Evolutionary conservation across 139 green algal species (phyloP).

Genomic region (Tetradesmus obliquus): DNA sequence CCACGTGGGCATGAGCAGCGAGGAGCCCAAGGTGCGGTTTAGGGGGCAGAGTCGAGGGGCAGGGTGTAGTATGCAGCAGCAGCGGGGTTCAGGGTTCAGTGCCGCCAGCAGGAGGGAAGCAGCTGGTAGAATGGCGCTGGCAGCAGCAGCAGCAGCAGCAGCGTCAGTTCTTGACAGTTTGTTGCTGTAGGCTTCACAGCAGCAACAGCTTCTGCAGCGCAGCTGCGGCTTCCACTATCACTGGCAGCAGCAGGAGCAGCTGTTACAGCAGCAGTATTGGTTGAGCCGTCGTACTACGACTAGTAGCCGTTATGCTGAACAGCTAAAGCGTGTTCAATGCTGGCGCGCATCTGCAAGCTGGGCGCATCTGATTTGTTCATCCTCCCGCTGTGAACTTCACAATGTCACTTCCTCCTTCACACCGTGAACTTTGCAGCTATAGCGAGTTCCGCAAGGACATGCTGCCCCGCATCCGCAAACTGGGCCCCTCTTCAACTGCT

Average conservation of each 20-base stretch:
- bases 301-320: too few relatives aligned
- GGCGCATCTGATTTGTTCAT: too few relatives aligned
- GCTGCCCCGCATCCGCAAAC: constrained; percentile 92
- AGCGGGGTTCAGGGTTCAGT: neutral
- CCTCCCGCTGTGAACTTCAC: constrained; percentile 76
- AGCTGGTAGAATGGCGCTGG: neutral
- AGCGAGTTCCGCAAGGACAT: constrained; percentile 92
- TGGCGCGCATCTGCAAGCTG: too few relatives aligned
- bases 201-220: too few relatives aligned
- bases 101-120: neutral
- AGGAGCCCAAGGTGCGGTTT: constrained; percentile 58
- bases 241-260: too few relatives aligned
- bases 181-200: too few relatives aligned
- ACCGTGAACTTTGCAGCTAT: constrained; percentile 69
- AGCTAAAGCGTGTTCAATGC: too few relatives aligned
- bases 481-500: constrained; percentile 55
- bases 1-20: constrained; percentile 96
- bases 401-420: neutral
- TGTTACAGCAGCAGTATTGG: too few relatives aligned
- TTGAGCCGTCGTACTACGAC: too few relatives aligned
- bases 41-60: too few relatives aligned
- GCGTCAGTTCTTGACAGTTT: too few relatives aligned
- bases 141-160: neutral
- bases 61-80: neutral
- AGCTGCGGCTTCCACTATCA: too few relatives aligned